phyloP scores from a whole-genome alignment of 768 basidiomycete species.

The Cyathus striatus region DNA sequence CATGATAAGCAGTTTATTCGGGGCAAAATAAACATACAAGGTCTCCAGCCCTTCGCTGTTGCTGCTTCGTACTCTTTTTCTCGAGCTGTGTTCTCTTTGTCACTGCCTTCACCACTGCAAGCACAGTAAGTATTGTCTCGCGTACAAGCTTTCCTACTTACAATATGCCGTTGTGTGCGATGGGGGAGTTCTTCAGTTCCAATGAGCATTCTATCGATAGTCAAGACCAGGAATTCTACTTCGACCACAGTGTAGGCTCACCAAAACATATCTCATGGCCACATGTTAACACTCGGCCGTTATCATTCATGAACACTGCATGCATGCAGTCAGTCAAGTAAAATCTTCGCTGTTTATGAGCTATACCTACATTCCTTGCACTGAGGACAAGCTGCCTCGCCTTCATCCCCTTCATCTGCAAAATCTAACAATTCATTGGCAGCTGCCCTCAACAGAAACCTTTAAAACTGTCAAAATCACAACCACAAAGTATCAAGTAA shows the following conservation, averaged over 20 bases:
- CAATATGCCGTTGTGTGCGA: conserved; percentile 59
- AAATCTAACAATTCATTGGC: conserved; percentile 38
- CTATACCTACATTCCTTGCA: conserved; percentile 55
- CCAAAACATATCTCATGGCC: conserved; percentile 64
- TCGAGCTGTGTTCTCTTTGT: conserved; percentile 46
- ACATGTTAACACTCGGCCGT: conserved; percentile 59
- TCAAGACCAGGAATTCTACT: background rate
- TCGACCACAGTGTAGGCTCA: conserved; percentile 14
- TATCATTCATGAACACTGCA: conserved; percentile 43
- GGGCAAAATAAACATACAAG: conserved; percentile 34
- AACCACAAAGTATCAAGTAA: no score
- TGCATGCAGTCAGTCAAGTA: background rate
- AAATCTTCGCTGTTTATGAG: background rate
- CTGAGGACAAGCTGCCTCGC: conserved; percentile 50
- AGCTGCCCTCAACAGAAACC: conserved; percentile 45
- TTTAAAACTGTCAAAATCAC: conserved; percentile 12
- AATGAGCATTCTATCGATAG: conserved; percentile 44
- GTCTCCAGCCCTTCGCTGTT: conserved; percentile 50
- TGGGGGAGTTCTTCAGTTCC: conserved; percentile 44
- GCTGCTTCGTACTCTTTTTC: conserved; percentile 58
- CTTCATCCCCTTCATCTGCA: conserved; percentile 39
- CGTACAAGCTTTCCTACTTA: conserved; percentile 20
- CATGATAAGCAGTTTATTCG: background rate
- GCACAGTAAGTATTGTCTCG: conserved; percentile 1
- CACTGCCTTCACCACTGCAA: conserved; percentile 47